Evolutionary conservation across 2,329 filamentous ascomycete genomes (phyloP).

Genomic region (Colletotrichum sp.): DNA sequence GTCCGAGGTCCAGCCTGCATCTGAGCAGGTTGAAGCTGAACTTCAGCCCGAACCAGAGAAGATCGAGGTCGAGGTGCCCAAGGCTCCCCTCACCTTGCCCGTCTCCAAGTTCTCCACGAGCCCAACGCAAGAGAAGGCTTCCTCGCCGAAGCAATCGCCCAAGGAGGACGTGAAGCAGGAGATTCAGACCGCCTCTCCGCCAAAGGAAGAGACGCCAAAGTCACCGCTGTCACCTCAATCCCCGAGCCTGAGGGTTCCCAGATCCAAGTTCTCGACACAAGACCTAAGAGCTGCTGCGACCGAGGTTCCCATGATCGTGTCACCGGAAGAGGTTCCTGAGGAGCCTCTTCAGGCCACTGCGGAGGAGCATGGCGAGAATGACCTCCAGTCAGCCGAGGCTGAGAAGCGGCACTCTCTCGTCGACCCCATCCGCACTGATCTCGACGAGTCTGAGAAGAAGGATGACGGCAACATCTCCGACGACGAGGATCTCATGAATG

Average conservation of each 20-base stretch:
- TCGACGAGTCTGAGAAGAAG: slow-evolving; percentile 37
- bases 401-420: slow-evolving; percentile 42
- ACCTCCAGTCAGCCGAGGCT: slow-evolving; percentile 30
- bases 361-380: slow-evolving; percentile 27
- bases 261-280: slow-evolving; percentile 50
- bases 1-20: background rate
- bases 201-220: slow-evolving; percentile 24
- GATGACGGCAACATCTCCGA: slow-evolving; percentile 60
- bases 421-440: slow-evolving; percentile 62
- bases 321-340: background rate
- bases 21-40: background rate
- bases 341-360: slow-evolving; percentile 7
- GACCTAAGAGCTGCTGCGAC: slow-evolving; percentile 32
- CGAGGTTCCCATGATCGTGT: slow-evolving; percentile 20
- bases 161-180: background rate
- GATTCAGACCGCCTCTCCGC: background rate
- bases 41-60: background rate
- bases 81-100: slow-evolving; percentile 6
- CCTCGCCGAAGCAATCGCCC: background rate
- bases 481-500: slow-evolving; percentile 86
- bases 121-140: slow-evolving; percentile 6
- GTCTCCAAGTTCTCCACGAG: slow-evolving; percentile 21
- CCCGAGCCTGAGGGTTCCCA: slow-evolving; percentile 34
- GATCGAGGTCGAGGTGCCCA: background rate
- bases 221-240: slow-evolving; percentile 5